Evolutionary conservation across 192 early-diverging fungal genomes (phyloP), one percentile per base, ranked within the genome.

Genomic region (Coemansia furcata): DNA sequence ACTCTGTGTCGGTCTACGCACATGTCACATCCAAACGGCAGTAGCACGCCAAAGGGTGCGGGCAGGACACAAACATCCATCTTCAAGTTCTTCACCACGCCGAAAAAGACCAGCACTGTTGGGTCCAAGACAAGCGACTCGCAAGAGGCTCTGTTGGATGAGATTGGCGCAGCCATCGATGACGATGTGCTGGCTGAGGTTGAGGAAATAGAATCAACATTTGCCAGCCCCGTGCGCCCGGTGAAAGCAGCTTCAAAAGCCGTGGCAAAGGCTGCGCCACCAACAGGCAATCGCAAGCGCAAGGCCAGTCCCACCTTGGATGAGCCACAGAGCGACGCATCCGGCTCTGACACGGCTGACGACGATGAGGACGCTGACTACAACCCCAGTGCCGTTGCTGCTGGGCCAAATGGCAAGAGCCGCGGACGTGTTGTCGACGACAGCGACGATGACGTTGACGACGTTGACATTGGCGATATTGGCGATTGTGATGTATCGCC

Each of bases 31-130:
- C 46, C 49, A 50, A 68, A 46, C 9, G 59, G 30, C 65, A 73
- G 58, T 36, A 49, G 68, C 63, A 82, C 75, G 66, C 75, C 80
- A 33, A 74, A 72, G 62, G 49, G 68, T 43, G 62, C 66, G 30
- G 50, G 26, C 21, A 72, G 71, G 11, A 77, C 67, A 37, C 80
- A 82, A 43, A 66, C 74, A 5, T 74, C 71, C 10, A 63, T 82
- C 39, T 71, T 77, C 43, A 82, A 72, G 72, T 82, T 82, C 60
- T 82, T 82, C 33, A 29, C 49, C 12, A 77, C 80, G 2, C 74
- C 69, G 30, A 77, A 71, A 30, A 69, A 59, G 49, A 32, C 60
- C 15, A 47, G 40, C 11, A 50, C 39, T 15, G 36, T 21, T 7
- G 29, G 50, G 29, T 32, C 40, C 23, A 63, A 64, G 23, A 38